Base-by-base conservation (phyloP, 495 filamentous ascomycete species). In the Immersiella caudata region DNA sequence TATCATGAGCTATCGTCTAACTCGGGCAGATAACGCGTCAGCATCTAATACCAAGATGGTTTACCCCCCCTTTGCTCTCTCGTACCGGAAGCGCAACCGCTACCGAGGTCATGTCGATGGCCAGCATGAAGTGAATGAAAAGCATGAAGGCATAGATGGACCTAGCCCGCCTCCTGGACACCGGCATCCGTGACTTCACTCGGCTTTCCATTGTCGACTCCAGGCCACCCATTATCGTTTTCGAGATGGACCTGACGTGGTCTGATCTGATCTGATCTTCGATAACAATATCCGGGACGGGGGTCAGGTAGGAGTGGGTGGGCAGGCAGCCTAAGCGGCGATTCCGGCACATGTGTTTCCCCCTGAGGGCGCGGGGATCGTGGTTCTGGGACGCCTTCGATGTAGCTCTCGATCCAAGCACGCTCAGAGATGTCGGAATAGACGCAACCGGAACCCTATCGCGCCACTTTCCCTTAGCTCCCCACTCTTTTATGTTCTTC, bases 11-110 rank as follows among this genome's bases (percentile, higher is more conserved):
- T 58, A 89, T 86, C 2, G 80, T 84, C 16, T 91, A 88, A 16
- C 21, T 18, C 46, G 16, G 6, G 8, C 36, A 12, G 27, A 40
- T n/a, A 55, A 14, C 18, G 36, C 90, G 73, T 66, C 50, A 62
- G 51, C 64, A 21, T 60, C 26, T 18, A 4, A 29, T 27, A 9
- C 18, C 18, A 29, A 46, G 9, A 87, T 89, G 29, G 91, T 89
- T 5, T 84, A 86, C 88, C 91, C 0, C 86, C 89, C 76, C 91
- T n/a, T n/a, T n/a, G n/a, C n/a, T 89, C 20, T 91, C 73, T 25
- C 91, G 86, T 25, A 86, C 89, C 79, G 90, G 88, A 49, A 93
- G 76, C 0, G 87, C 86, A 24, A 93, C 83, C 6, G 89, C 81
- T 21, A 69, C 51, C 29, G 82, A 81, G 46, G 92, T 81, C 0